Percentiles rank a stretch among this genome's conserved stretches.
phyloP scores from a whole-genome alignment of 495 filamentous ascomycete species.

The Daldinia bambusicola region DNA sequence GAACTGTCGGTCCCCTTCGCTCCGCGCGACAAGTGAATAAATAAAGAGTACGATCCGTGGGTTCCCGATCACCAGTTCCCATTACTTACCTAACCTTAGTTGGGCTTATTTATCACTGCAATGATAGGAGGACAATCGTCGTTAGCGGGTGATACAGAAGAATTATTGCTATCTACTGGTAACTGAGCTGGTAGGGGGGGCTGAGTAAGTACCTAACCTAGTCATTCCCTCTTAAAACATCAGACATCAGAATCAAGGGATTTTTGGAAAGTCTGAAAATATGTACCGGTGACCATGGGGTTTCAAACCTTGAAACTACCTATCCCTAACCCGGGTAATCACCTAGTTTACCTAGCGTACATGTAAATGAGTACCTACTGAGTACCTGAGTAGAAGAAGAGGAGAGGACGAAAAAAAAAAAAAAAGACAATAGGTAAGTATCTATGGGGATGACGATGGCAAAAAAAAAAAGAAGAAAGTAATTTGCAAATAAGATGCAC shows the following conservation, averaged over 20 bases:
- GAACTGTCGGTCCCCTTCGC: slow-evolving; percentile 19
- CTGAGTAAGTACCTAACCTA: slow-evolving; percentile 8
- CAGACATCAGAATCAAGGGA: neutral
- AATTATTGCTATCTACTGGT: neutral
- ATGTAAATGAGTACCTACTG: too few relatives aligned
- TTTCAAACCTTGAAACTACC: neutral
- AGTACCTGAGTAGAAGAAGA: too few relatives aligned
- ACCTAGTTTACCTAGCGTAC: too few relatives aligned
- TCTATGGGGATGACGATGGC: too few relatives aligned
- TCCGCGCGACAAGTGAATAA: slow-evolving; percentile 33
- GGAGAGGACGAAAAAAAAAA: neutral
- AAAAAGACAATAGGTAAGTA: neutral
- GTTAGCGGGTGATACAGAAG: slow-evolving; percentile 31
- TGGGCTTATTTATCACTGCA: slow-evolving; percentile 31
- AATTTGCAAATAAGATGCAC: neutral
- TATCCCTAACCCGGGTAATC: neutral
- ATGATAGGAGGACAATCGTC: slow-evolving; percentile 31
- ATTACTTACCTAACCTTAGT: slow-evolving; percentile 39
- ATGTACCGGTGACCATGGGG: neutral
- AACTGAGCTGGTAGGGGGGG: slow-evolving; percentile 11
- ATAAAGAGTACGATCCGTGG: slow-evolving; percentile 11
- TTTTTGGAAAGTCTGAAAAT: neutral
- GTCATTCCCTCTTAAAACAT: slow-evolving; percentile 25
- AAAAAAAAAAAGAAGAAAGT: neutral
- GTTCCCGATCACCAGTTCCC: slow-evolving; percentile 32